Base-by-base conservation (phyloP, 371 early-diverging fungal species). In the Mortierella sp. region DNA sequence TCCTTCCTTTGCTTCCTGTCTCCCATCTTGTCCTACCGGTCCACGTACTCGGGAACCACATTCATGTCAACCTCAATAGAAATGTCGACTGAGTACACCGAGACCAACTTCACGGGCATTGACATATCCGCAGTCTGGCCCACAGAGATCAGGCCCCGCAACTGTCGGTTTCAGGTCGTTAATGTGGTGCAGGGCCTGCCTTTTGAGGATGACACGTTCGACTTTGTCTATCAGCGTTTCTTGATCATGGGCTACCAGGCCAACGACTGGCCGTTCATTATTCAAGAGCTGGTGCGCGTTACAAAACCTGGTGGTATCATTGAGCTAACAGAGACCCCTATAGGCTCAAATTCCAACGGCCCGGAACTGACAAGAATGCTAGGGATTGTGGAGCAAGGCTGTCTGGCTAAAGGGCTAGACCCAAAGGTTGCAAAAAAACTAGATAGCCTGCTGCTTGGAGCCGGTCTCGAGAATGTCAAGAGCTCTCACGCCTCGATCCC, bases 91-190 rank as follows among this genome's bases (percentile, higher is more conserved):
- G 87, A 85, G 43, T 82, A 80, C 56, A 86, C 87, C 17, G 78
- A 80, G 12, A 80, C 83, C 55, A 75, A 88, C 50, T 84, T 86
- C 30, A 73, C 79, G 27, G 88, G 86, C 8, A 75, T 88, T 42
- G 88, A 88, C 49, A 83, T 86, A 50, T 80, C 81, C 17, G 82
- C 82, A 28, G 72, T 85, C 44, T 88, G 86, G 67, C 88, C 88
- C 11, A 76, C 70, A 44, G 76, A 76, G 43, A 76, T 76, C 37
- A 63, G 76, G 1, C 76, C 76, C 24, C 70, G 76, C 26, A 76
- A 76, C 49, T 76, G 76, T 43, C 69, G 76, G 17, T 76, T 76
- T 59, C 76, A 76, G 41, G 57, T 71, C 4, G 84, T 75, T 21
- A 83, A 89, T 66, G 80, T 82, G 0, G 48, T 82, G 24, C 78